Conservation (phyloP, 78 protist genomes). For the Dictyostelium brefeldianum region DNA sequence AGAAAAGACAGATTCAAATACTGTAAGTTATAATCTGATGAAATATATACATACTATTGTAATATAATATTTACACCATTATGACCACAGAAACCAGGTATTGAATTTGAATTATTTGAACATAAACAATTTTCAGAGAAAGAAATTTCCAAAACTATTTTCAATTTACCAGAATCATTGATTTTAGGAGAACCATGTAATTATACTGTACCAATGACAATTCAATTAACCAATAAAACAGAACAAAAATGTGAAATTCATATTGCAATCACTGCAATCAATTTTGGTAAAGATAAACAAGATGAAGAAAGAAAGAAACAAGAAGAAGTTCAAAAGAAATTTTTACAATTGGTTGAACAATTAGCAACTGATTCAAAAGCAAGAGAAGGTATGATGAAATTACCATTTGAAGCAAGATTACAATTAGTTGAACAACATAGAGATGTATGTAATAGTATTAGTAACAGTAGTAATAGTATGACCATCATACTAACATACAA, state of each 20-base stretch:
- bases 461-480: background rate
- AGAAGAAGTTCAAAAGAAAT: conserved; percentile 61
- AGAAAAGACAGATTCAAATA: conserved; percentile 26
- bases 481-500: too few species aligned
- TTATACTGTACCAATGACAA: conserved; percentile 24
- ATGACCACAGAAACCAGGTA: conserved; percentile 42
- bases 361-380: conserved; percentile 75
- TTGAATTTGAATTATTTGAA: conserved; percentile 75
- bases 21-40: too few species aligned
- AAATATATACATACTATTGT: background rate
- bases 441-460: conserved; percentile 17
- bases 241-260: conserved; percentile 38
- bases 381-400: conserved; percentile 40
- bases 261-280: conserved; percentile 9
- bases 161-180: conserved; percentile 19
- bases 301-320: conserved; percentile 31
- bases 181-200: conserved; percentile 44
- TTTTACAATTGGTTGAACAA: conserved; percentile 62
- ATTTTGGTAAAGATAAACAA: conserved; percentile 72
- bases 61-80: background rate
- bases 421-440: conserved; percentile 57
- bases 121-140: conserved; percentile 74
- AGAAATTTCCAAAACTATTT: background rate
- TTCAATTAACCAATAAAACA: background rate
- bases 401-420: conserved; percentile 11